phyloP scores from a whole-genome alignment of 352 stramenopile species.

The Phytopythium chamaehyphon region DNA sequence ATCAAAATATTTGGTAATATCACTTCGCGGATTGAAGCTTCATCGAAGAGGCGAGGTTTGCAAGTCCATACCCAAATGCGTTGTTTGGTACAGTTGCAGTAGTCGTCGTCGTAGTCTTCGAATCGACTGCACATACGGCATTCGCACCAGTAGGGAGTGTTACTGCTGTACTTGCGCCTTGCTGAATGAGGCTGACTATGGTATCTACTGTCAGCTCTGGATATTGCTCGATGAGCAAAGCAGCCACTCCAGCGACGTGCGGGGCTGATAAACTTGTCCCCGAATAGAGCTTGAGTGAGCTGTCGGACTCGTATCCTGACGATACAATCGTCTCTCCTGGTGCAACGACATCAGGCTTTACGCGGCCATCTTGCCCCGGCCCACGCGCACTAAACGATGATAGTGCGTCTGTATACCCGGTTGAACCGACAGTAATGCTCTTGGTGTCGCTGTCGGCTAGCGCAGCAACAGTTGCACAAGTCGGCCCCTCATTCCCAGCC shows the following conservation, averaged over 20 bases:
- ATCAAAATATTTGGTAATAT: background rate
- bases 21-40: background rate
- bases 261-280: slow-evolving; percentile 39
- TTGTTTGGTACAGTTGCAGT: slow-evolving; percentile 48
- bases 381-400: slow-evolving; percentile 27
- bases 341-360: slow-evolving; percentile 38
- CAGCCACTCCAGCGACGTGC: slow-evolving; percentile 32
- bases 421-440: slow-evolving; percentile 46
- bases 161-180: slow-evolving; percentile 3
- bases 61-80: slow-evolving; percentile 41
- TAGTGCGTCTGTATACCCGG: slow-evolving; percentile 29
- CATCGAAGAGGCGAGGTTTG: slow-evolving; percentile 36
- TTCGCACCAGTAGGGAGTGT: background rate
- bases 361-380: slow-evolving; percentile 28
- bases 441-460: slow-evolving; percentile 29
- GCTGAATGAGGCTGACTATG: slow-evolving; percentile 22
- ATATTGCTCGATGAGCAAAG: slow-evolving; percentile 31
- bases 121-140: slow-evolving; percentile 8
- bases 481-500: slow-evolving; percentile 38
- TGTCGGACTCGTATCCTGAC: slow-evolving; percentile 5
- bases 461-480: slow-evolving; percentile 31
- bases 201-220: slow-evolving; percentile 15
- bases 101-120: slow-evolving; percentile 5
- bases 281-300: slow-evolving; percentile 10
- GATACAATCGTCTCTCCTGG: slow-evolving; percentile 30